Conservation (phyloP, 495 filamentous ascomycete genomes). For the Xylaria curta region DNA sequence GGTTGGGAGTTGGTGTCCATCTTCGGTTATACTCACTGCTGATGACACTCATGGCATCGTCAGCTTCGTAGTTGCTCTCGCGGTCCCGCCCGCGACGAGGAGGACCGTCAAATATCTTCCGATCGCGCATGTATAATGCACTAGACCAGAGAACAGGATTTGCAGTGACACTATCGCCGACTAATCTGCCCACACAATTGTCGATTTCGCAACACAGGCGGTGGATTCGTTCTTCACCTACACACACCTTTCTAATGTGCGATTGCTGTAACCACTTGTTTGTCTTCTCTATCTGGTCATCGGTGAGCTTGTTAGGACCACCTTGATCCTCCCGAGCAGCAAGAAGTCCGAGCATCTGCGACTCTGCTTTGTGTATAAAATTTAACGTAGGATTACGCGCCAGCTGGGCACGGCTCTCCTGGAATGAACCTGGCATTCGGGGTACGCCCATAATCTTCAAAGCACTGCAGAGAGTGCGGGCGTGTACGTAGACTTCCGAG, state of each 20-base stretch:
- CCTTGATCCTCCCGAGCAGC: slow-evolving; percentile 83
- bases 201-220: slow-evolving; percentile 92
- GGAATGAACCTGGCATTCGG: slow-evolving; percentile 56
- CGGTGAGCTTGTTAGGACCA: slow-evolving; percentile 92
- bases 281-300: slow-evolving; percentile 90
- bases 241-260: slow-evolving; percentile 91
- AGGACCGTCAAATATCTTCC: slow-evolving; percentile 73
- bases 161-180: slow-evolving; percentile 84
- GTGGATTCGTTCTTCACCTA: slow-evolving; percentile 94
- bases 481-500: slow-evolving; percentile 88
- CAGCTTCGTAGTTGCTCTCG: slow-evolving; percentile 52
- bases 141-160: slow-evolving; percentile 93
- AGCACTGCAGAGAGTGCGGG: slow-evolving; percentile 82
- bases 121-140: slow-evolving; percentile 82
- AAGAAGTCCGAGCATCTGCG: slow-evolving; percentile 86
- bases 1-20: slow-evolving; percentile 39
- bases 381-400: slow-evolving; percentile 66
- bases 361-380: slow-evolving; percentile 81
- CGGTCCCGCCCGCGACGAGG: slow-evolving; percentile 44
- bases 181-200: slow-evolving; percentile 82
- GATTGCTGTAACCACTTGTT: slow-evolving; percentile 82
- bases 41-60: slow-evolving; percentile 61
- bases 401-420: slow-evolving; percentile 61
- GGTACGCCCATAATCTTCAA: slow-evolving; percentile 89
- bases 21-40: slow-evolving; percentile 59